phyloP scores from a whole-genome alignment of 805 yeast genomes.

The Grigorovia yakushimaensis region DNA sequence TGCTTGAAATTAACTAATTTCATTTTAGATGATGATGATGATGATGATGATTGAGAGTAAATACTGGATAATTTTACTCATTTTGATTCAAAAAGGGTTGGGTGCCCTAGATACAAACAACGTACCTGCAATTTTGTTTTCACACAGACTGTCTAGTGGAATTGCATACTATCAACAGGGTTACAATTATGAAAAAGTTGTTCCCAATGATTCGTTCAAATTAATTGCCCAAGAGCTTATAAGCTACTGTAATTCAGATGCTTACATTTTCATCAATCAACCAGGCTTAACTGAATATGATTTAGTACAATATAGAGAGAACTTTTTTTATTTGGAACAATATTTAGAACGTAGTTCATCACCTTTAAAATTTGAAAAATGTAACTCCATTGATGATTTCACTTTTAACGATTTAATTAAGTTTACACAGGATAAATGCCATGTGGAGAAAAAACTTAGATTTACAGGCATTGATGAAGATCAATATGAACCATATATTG shows the following conservation, averaged over 20 bases:
- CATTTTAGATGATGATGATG: no score
- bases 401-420: constrained; percentile 14
- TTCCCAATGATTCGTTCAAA: constrained; percentile 23
- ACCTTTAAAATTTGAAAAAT: constrained; percentile 47
- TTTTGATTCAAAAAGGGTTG: neutral
- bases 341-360: constrained; percentile 51
- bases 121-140: constrained; percentile 14
- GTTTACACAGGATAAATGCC: constrained; percentile 16
- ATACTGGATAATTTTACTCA: neutral
- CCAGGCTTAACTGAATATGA: constrained; percentile 45
- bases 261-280: constrained; percentile 45
- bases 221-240: constrained; percentile 27
- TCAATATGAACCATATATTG: constrained; percentile 49
- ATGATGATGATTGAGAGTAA: neutral
- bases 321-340: constrained; percentile 41
- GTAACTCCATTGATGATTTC: constrained; percentile 20
- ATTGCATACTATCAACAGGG: constrained; percentile 13
- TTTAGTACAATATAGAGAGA: constrained; percentile 31
- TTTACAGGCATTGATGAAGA: constrained; percentile 32
- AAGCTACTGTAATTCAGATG: constrained; percentile 42
- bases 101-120: constrained; percentile 1
- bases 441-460: constrained; percentile 14
- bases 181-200: constrained; percentile 7
- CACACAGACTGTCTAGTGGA: constrained; percentile 18
- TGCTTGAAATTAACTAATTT: no score